A percentile compares a stretch with the other conserved stretches of the same genome.
These are phyloP conservation scores for Rhodotorula sp. DNA, from an alignment of 1,284 basidiomycete genomes.

Conservation along the genomic window DNA sequence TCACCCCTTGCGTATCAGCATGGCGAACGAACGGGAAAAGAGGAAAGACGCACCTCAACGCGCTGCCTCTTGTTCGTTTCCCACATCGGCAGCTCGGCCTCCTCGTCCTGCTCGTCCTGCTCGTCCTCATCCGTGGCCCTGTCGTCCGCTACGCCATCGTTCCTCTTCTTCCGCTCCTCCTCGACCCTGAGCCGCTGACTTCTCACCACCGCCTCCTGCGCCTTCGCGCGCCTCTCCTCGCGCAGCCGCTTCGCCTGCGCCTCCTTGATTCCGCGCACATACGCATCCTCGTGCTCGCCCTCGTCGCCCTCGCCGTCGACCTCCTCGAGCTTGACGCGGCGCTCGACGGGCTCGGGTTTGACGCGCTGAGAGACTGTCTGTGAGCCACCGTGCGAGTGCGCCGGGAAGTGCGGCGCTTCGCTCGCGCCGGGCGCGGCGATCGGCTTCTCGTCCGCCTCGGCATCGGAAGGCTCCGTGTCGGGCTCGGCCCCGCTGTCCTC, in stretches of 20 bases:
- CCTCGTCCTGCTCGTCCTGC: constrained; percentile 1
- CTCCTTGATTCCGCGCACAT: neutral
- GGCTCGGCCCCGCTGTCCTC: constrained; percentile 28
- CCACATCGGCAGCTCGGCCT: constrained; percentile 14
- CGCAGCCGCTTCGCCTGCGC: neutral
- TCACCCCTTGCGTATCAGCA: neutral
- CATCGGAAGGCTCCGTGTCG: constrained; percentile 25
- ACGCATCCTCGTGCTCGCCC: neutral
- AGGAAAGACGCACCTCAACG: neutral
- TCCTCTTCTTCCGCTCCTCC: neutral
- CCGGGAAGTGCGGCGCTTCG: neutral
- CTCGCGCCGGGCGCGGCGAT: neutral
- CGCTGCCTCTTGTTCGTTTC: neutral
- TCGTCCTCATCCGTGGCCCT: neutral
- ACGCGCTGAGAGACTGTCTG: neutral
- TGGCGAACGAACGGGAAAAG: no score
- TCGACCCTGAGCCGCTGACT: neutral
- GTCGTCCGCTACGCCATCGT: neutral
- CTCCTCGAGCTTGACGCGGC: neutral
- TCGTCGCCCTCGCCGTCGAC: neutral
- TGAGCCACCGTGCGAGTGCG: constrained; percentile 8
- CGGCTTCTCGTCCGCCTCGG: constrained; percentile 11
- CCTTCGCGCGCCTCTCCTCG: constrained; percentile 1
- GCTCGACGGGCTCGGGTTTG: neutral
- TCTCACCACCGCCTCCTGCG: neutral